Evolutionary conservation across 306 rosid genomes (phyloP), one percentile per base, ranked within the genome.

Genomic region (Lathyrus oleraceus): DNA sequence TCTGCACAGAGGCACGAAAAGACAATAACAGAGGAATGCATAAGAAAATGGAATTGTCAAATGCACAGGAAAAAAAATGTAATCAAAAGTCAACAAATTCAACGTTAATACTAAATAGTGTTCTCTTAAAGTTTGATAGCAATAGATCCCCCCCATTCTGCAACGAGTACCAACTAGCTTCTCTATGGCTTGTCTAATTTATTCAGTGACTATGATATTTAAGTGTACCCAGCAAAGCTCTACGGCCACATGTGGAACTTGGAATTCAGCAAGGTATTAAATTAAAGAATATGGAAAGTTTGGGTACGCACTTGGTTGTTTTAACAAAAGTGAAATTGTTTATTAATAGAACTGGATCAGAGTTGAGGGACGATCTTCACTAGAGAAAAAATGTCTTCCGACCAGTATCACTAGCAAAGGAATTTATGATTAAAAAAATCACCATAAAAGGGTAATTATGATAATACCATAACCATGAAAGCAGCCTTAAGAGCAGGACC

Each of bases 401-500:
- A 47, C 27, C 42, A 65, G 57, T 65, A 65, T n/a, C 57, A 65
- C 69, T 69, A 58, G 47, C 45, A 54, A 10, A 13, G 21, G 19
- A 74, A 51, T 16, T 30, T 28, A 56, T 44, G 70, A 27, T 43
- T 11, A 19, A 15, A 52, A 73, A 27, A 21, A 9, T 14, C 40
- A 85, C 60, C 58, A 28, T 43, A 52, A 23, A 23, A 60, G 75
- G 51, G 40, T 35, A 35, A 32, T 15, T 15, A 60, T 14, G 44
- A 61, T 36, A 51, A 72, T 67, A 95, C 99, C 99, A 95, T 89
- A 81, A 95, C 87, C 97, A 95, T 89, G 69, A 84, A 87, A 7
- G 96, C 88, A 54, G 96, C 93, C 77, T 91, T 95, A 58, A 95
- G 92, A 70, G 99, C 91, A 3, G 99, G 99, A 69, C 99, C 99